These are phyloP conservation scores for Filosporella fistucella DNA, from an alignment of 495 filamentous ascomycete species.

Conservation along the genomic window DNA sequence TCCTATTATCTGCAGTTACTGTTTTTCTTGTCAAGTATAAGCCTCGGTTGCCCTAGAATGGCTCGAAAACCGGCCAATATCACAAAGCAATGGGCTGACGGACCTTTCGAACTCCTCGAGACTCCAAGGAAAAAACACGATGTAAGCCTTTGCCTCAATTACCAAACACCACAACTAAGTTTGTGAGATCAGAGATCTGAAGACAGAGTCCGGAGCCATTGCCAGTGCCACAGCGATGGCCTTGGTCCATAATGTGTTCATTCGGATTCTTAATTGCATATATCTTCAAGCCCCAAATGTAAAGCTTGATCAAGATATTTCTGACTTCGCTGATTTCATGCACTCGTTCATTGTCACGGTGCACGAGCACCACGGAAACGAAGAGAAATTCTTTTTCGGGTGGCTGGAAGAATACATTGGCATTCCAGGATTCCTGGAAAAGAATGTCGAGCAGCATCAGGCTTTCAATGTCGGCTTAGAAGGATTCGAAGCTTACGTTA, in stretches of 20 bases:
- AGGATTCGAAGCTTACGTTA: conserved; percentile 21
- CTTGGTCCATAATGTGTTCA: conserved; percentile 41
- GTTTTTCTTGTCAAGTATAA: no score
- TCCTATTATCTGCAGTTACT: no score
- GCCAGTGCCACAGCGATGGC: conserved; percentile 37
- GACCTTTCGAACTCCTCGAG: conserved; percentile 30
- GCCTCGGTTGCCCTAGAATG: conserved; percentile 6
- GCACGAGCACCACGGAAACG: conserved; percentile 27
- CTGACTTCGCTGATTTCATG: conserved; percentile 36
- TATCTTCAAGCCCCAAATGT: conserved; percentile 43
- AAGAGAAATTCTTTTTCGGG: conserved; percentile 30
- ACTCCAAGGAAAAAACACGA: conserved; percentile 21
- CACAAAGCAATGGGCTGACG: conserved; percentile 30
- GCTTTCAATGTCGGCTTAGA: conserved; percentile 30
- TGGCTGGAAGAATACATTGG: conserved; percentile 27
- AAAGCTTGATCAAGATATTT: conserved; percentile 19
- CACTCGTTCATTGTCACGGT: conserved; percentile 28
- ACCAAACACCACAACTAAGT: background rate
- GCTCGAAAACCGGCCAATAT: conserved; percentile 12
- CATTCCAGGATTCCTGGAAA: conserved; percentile 17
- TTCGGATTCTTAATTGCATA: conserved; percentile 44
- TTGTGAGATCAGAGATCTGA: conserved; percentile 11
- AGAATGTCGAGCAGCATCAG: conserved; percentile 28
- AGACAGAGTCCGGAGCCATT: conserved; percentile 11
- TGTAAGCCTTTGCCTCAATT: conserved; percentile 14